A percentile compares a stretch with the other conserved stretches of the same genome.
Evolutionary conservation across 2,329 filamentous ascomycete genomes (phyloP).

Genomic region (Rhinocladiella similis): DNA sequence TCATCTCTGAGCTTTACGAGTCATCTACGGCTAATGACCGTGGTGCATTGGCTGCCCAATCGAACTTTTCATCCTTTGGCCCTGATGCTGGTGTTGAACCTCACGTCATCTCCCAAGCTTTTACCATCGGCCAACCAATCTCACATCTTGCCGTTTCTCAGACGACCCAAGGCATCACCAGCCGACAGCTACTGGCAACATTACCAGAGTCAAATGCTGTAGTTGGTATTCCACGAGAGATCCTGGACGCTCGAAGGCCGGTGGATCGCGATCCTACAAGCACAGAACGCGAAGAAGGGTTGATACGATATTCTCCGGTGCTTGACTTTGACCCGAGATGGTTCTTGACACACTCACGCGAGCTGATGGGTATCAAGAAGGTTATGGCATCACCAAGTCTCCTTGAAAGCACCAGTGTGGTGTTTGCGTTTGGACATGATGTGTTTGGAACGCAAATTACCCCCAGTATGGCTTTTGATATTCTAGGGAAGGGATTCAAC

Average conservation of each 20-base stretch:
- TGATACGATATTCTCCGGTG: conserved; percentile 71
- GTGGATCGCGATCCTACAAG: conserved; percentile 80
- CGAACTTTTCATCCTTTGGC: conserved; percentile 76
- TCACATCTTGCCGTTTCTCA: conserved; percentile 78
- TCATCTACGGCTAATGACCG: conserved; percentile 81
- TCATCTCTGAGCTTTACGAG: conserved; percentile 87
- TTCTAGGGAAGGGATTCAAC: conserved; percentile 90
- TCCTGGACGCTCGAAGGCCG: conserved; percentile 84
- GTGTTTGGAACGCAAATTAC: conserved; percentile 82
- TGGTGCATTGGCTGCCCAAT: conserved; percentile 64
- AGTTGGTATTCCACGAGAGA: conserved; percentile 72
- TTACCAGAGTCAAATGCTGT: conserved; percentile 73
- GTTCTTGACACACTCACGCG: conserved; percentile 77
- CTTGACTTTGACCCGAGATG: conserved; percentile 83
- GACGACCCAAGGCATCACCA: conserved; percentile 88
- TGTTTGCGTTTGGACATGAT: conserved; percentile 83
- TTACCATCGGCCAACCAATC: conserved; percentile 76
- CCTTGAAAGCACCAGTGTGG: conserved; percentile 86
- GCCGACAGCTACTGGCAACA: conserved; percentile 76
- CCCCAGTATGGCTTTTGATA: conserved; percentile 89
- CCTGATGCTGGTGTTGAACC: conserved; percentile 66
- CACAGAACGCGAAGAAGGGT: conserved; percentile 78
- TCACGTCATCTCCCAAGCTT: conserved; percentile 76
- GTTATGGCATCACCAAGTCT: conserved; percentile 75
- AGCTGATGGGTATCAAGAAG: conserved; percentile 72